Base-by-base conservation (phyloP, 2,329 filamentous ascomycete species). In the Arthroderma sp. region DNA sequence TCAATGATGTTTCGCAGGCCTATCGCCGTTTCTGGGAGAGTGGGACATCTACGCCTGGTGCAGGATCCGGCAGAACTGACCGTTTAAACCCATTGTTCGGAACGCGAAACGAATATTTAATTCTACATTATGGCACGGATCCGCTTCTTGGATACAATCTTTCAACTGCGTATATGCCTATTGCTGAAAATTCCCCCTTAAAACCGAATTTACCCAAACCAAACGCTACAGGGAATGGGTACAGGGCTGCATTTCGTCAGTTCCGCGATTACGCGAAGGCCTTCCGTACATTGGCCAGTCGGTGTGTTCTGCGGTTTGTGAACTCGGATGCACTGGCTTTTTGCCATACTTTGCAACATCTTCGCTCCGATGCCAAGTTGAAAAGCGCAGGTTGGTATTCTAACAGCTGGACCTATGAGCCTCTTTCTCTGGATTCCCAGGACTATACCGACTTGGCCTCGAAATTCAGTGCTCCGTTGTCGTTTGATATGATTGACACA, bases 401-500 rank as follows among this genome's bases (percentile, higher is more conserved):
- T 40, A 61, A 62, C 22, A 62, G 63, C 10, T 64, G 64, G 47
- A 62, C 68, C 33, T 54, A 58, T 10, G 58, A 61, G 6, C 53
- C 58, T 1, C 54, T 77, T 3, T 46, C 56, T 1, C 59, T 79
- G 4, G 67, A 74, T 39, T 38, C 54, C 1, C 48, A 47, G 1
- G 62, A 65, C 3, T 77, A 77, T 50, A 55, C 57, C 1, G 49
- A 51, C 3, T 43, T 42, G 22, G 27, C 31, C n/a, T 4, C 3
- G n/a, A 39, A 11, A 31, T 39, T n/a, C 54, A 41, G 44, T 9
- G 68, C 63, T 0, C 69, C 72, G 0, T 57, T 50, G 4, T 38
- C 44, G 3, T 81, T 80, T 51, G 68, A 78, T 52, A 61, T 73
- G 3, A 73, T 81, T 44, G 75, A 81, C 49, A 76, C 73, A 0